A percentile compares a stretch with the other conserved stretches of the same genome.
Evolutionary conservation across 805 yeast species (phyloP).

Genomic region (Kregervanrija delftensis): DNA sequence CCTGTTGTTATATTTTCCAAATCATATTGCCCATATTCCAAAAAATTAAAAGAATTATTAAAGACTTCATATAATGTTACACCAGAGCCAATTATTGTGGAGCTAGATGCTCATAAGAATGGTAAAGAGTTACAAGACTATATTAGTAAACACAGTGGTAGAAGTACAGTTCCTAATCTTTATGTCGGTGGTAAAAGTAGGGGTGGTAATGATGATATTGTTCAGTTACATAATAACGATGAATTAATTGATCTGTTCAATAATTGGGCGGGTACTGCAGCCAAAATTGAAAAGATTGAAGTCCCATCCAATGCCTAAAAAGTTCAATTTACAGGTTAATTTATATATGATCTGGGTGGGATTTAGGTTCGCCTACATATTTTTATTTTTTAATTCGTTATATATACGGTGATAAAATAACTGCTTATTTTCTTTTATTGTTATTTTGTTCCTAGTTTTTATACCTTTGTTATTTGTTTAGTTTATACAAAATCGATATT

Average conservation of each 20-base stretch:
- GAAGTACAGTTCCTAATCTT: slow-evolving; percentile 87
- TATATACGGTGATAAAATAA: too few relatives aligned
- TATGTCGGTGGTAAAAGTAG: slow-evolving; percentile 65
- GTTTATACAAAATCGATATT: too few relatives aligned
- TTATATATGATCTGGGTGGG: too few relatives aligned
- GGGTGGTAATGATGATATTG: slow-evolving; percentile 88
- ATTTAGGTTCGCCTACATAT: too few relatives aligned
- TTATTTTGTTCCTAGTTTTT: background rate
- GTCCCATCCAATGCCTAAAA: slow-evolving; percentile 43
- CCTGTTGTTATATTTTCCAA: slow-evolving; percentile 64
- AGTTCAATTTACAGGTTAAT: too few relatives aligned
- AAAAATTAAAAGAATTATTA: slow-evolving; percentile 60
- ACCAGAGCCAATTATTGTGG: slow-evolving; percentile 72
- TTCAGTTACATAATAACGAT: slow-evolving; percentile 50
- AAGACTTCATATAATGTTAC: slow-evolving; percentile 55
- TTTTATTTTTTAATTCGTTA: too few relatives aligned
- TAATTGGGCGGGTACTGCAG: slow-evolving; percentile 56
- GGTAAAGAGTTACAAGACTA: slow-evolving; percentile 73
- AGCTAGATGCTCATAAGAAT: slow-evolving; percentile 71
- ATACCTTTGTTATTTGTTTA: too few relatives aligned
- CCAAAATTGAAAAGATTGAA: slow-evolving; percentile 42
- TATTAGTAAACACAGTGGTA: slow-evolving; percentile 61
- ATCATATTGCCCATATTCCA: slow-evolving; percentile 71
- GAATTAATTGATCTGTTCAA: slow-evolving; percentile 43
- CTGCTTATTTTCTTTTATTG: too few relatives aligned